Evolutionary conservation across 495 filamentous ascomycete species (phyloP), one percentile per base, ranked within the genome.

Genomic region (Delitschia confertaspora): DNA sequence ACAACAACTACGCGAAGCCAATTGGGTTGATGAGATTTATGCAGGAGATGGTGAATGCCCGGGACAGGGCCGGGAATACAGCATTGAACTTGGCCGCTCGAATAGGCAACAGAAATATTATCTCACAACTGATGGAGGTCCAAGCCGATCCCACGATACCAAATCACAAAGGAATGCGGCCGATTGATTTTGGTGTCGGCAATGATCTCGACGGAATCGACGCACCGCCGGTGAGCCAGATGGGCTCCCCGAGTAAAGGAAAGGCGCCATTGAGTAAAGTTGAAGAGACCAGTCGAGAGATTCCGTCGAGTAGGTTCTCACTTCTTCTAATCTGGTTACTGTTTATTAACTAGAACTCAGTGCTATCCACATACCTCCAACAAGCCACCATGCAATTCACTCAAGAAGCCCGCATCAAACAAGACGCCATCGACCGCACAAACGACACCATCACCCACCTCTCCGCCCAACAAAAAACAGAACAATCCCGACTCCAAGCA

Each of bases 81-180:
- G 93, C 93, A 16, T 69, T 98, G 29, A 94, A 93, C 56, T 78
- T 95, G 54, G 93, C 89, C 20, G 87, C 91, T 0, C 73, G 89
- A 22, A 85, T 94, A 35, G 82, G 87, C 22, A 95, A 91, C 58
- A 74, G 79, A 31, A 88, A 80, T 42, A 93, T 98, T 39, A 87
- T 95, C 26, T 83, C 85, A 20, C 91, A 96, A 56, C 70, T 98
- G 30, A 63, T 95, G 8, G 91, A 98, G 64, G 86, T 98, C 24
- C 83, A 87, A 29, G 91, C 88, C 0, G 87, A 95, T 63, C 78
- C 87, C 16, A 73, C 79, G 29, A 88, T 98, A 55, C 73, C 87
- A 0, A 98, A 96, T 57, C 78, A 83, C 27, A 84, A 85, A 20
- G 88, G 88, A 16, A 71, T 95, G 8, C 73, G 82, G 41, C 88